phyloP scores from a whole-genome alignment of 805 yeast species.

The Wickerhamomyces silvicola region DNA sequence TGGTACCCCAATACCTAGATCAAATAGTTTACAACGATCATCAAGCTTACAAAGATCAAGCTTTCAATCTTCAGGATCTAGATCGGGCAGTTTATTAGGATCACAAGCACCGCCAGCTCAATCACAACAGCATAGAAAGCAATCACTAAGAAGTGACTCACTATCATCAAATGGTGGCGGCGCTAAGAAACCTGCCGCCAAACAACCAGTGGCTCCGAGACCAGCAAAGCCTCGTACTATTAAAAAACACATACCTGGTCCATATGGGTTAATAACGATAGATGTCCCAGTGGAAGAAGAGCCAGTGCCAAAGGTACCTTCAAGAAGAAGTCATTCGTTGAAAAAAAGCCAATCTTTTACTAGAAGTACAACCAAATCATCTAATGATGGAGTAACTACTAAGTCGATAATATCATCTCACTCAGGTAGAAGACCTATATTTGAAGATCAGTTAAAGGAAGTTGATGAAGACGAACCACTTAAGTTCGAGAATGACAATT shows the following conservation, averaged over 20 bases:
- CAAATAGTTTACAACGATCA: conserved; percentile 22
- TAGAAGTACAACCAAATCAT: conserved; percentile 1
- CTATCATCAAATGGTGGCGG: conserved; percentile 11
- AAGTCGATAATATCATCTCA: conserved; percentile 8
- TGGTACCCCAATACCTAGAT: conserved; percentile 23
- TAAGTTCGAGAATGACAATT: conserved; percentile 3
- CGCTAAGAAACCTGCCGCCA: conserved; percentile 5
- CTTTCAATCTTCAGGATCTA: conserved; percentile 3
- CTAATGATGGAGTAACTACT: conserved; percentile 7
- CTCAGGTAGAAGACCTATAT: conserved; percentile 11
- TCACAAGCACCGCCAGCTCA: conserved; percentile 14
- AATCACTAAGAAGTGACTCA: conserved; percentile 12
- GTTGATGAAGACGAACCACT: conserved; percentile 15
- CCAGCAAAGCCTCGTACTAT: conserved; percentile 37
- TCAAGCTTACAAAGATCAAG: conserved; percentile 15
- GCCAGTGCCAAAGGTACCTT: conserved; percentile 8
- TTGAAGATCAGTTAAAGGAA: conserved; percentile 16
- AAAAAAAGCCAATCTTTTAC: too few relatives aligned
- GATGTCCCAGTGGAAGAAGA: conserved; percentile 52
- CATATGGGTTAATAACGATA: conserved; percentile 59
- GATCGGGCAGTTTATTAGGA: conserved; percentile 19
- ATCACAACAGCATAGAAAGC: conserved; percentile 11
- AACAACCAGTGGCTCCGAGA: too few relatives aligned
- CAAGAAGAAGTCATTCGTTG: conserved; percentile 9
- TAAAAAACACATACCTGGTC: conserved; percentile 68